phyloP scores from a whole-genome alignment of 441 rosid species.

The Aleurites moluccanus region DNA sequence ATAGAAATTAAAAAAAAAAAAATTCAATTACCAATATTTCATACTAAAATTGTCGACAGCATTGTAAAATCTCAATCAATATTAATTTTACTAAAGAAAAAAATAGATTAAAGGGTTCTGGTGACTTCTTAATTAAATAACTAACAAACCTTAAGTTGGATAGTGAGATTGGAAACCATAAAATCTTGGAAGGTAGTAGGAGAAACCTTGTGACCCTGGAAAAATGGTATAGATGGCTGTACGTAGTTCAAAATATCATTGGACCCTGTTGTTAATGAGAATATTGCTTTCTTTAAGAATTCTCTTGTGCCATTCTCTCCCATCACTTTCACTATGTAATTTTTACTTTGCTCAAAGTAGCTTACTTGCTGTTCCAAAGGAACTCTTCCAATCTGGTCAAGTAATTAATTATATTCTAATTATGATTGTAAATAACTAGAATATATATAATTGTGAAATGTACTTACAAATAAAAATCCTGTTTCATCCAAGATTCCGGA shows the following conservation, averaged over 20 bases:
- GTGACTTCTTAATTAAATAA: neutral
- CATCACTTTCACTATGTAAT: constrained; percentile 36
- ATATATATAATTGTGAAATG: neutral
- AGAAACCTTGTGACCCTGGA: constrained; percentile 36
- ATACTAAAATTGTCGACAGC: too few species aligned
- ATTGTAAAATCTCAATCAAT: too few species aligned
- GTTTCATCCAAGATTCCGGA: constrained; percentile 58
- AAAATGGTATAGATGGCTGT: constrained; percentile 49
- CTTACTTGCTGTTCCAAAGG: constrained; percentile 46
- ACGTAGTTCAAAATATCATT: constrained; percentile 52
- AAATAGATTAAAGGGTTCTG: too few species aligned
- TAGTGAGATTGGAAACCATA: constrained; percentile 47
- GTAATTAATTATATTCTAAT: neutral
- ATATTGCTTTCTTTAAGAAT: constrained; percentile 43
- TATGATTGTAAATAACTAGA: too few species aligned
- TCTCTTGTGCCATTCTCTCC: constrained; percentile 46
- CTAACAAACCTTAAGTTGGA: constrained; percentile 52
- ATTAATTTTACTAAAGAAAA: too few species aligned
- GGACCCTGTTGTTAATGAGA: constrained; percentile 51
- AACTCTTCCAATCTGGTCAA: constrained; percentile 49
- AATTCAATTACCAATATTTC: neutral
- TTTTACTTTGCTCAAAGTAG: constrained; percentile 43
- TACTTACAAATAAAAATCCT: constrained; percentile 48
- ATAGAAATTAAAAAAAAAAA: neutral
- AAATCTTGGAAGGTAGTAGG: constrained; percentile 39